Conservation (phyloP, 2,329 filamentous ascomycete species). For the Torrubiellomyces zombiae region DNA sequence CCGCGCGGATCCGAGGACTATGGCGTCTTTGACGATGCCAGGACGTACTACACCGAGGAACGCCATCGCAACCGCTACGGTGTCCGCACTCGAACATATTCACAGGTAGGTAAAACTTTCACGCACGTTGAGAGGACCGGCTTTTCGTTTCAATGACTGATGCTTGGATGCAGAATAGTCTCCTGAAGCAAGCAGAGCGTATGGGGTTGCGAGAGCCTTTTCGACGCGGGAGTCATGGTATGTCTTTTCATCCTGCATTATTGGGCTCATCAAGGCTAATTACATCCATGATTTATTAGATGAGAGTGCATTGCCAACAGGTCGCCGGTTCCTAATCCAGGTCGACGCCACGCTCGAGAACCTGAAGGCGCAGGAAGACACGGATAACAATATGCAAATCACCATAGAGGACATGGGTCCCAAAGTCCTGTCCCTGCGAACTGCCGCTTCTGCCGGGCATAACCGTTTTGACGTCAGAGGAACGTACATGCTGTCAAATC, state of each 20-base stretch:
- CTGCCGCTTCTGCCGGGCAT: slow-evolving; percentile 69
- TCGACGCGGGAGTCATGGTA: slow-evolving; percentile 42
- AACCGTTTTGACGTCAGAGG: slow-evolving; percentile 83
- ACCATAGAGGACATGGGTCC: slow-evolving; percentile 92
- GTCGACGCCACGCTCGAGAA: slow-evolving; percentile 70
- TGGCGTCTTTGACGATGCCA: slow-evolving; percentile 37
- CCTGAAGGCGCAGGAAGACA: slow-evolving; percentile 74
- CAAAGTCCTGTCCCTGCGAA: slow-evolving; percentile 76
- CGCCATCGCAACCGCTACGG: slow-evolving; percentile 32
- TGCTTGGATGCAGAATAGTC: slow-evolving; percentile 25
- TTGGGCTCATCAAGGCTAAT: neutral
- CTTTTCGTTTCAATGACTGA: neutral
- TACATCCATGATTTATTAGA: no score
- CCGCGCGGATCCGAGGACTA: slow-evolving; percentile 27
- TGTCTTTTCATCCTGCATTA: slow-evolving; percentile 6
- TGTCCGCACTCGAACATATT: slow-evolving; percentile 37
- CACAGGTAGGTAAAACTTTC: slow-evolving; percentile 32
- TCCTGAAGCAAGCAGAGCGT: slow-evolving; percentile 35
- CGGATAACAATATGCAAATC: slow-evolving; percentile 88
- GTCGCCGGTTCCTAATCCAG: slow-evolving; percentile 68
- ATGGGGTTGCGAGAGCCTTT: slow-evolving; percentile 36
- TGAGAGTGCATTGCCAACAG: slow-evolving; percentile 47
- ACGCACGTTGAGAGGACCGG: neutral
- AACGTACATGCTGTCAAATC: slow-evolving; percentile 93
- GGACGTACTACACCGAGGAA: slow-evolving; percentile 41